A percentile compares a stretch with the other conserved stretches of the same genome.
Conservation (phyloP, 2,329 filamentous ascomycete species). For the Penicillium sp. region DNA sequence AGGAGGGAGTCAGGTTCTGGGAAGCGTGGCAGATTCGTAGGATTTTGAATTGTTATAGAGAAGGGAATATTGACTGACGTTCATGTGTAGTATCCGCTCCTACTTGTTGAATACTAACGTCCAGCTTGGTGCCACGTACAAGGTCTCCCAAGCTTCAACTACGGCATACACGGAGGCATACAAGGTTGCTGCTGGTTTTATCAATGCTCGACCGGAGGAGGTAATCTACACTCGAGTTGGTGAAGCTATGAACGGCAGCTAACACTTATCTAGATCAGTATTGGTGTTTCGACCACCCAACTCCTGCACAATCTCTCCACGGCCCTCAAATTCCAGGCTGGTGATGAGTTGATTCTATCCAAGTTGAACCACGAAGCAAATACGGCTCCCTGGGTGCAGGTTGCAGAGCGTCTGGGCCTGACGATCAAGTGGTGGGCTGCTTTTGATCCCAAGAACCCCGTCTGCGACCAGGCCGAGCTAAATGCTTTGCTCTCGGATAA, state of each 20-base stretch:
- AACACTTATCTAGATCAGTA: slow-evolving; percentile 24
- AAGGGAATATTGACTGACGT: neutral
- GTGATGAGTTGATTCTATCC: slow-evolving; percentile 69
- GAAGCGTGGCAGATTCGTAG: slow-evolving; percentile 65
- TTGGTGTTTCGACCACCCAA: slow-evolving; percentile 73
- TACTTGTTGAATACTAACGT: slow-evolving; percentile 70
- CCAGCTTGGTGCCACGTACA: slow-evolving; percentile 71
- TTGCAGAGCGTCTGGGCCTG: slow-evolving; percentile 61
- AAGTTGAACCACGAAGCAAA: slow-evolving; percentile 76
- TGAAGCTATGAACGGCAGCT: neutral
- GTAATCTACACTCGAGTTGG: slow-evolving; percentile 39
- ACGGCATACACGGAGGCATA: slow-evolving; percentile 60
- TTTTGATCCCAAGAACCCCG: slow-evolving; percentile 52
- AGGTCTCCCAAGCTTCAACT: slow-evolving; percentile 59
- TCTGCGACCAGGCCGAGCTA: slow-evolving; percentile 58
- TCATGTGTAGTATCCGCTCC: slow-evolving; percentile 53
- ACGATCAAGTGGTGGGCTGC: slow-evolving; percentile 70
- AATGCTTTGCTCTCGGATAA: slow-evolving; percentile 58
- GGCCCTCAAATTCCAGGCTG: slow-evolving; percentile 52
- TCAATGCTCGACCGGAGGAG: slow-evolving; percentile 66
- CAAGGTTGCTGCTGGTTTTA: slow-evolving; percentile 65
- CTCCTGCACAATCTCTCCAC: slow-evolving; percentile 69
- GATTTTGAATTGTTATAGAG: slow-evolving; percentile 21
- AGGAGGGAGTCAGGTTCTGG: slow-evolving; percentile 69
- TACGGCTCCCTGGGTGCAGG: slow-evolving; percentile 68